phyloP scores from a whole-genome alignment of 345 rosid species.

The Cardiospermum halicacabum region DNA sequence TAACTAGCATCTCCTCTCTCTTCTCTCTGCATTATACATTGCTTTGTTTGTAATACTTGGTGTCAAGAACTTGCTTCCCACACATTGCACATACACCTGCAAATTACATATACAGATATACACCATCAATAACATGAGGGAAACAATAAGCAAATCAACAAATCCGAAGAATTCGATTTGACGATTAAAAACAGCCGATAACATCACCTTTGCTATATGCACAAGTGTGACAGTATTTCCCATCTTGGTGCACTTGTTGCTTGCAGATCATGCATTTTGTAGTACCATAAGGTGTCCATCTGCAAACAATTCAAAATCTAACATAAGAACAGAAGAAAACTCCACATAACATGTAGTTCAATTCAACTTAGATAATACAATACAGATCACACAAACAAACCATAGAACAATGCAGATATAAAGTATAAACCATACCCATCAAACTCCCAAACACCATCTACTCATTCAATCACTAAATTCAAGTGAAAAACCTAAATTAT shows the following conservation, averaged over 20 bases:
- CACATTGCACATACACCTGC: slow-evolving; percentile 98
- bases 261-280: slow-evolving; percentile 94
- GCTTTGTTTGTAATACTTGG: slow-evolving; percentile 95
- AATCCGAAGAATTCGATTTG: background rate
- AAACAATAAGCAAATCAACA: background rate
- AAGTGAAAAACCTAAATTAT: background rate
- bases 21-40: slow-evolving; percentile 60
- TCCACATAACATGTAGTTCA: background rate
- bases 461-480: background rate
- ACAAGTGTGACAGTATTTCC: slow-evolving; percentile 95
- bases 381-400: background rate
- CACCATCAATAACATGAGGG: slow-evolving; percentile 1
- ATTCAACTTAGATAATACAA: background rate
- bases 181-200: background rate
- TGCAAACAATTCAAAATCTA: slow-evolving; percentile 23
- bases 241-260: slow-evolving; percentile 99
- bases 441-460: background rate
- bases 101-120: slow-evolving; percentile 10
- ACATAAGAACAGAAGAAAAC: background rate
- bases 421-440: background rate
- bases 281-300: slow-evolving; percentile 91
- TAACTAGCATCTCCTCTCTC: background rate
- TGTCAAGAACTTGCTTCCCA: slow-evolving; percentile 97
- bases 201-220: slow-evolving; percentile 85
- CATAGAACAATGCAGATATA: background rate